Conservation (phyloP, 805 yeast species). For the Schizosaccharomyces pombe region ASM294v3 CU329670.1:1871501-1872000, state of each 20-base stretch:
- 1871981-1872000: no score
- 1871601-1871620: not conserved
- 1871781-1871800: constrained; percentile 50
- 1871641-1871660: not conserved
- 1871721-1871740: not conserved
- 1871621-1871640: not conserved
- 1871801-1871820: constrained; percentile 71
- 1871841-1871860: constrained; percentile 66
- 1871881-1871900: no score
- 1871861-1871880: no score
- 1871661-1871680: constrained; percentile 5
- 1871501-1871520: constrained; percentile 58
- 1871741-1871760: constrained; percentile 24
- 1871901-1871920: no score
- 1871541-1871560: not conserved
- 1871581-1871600: not conserved
- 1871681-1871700: constrained; percentile 6
- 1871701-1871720: not conserved
- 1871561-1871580: constrained; percentile 5
- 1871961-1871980: no score
- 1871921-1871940: no score
- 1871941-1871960: no score
- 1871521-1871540: not conserved
- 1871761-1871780: constrained; percentile 45
- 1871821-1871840: constrained; percentile 58